Conservation (phyloP, 352 stramenopile species). For the Phytopythium sindhum region DNA sequence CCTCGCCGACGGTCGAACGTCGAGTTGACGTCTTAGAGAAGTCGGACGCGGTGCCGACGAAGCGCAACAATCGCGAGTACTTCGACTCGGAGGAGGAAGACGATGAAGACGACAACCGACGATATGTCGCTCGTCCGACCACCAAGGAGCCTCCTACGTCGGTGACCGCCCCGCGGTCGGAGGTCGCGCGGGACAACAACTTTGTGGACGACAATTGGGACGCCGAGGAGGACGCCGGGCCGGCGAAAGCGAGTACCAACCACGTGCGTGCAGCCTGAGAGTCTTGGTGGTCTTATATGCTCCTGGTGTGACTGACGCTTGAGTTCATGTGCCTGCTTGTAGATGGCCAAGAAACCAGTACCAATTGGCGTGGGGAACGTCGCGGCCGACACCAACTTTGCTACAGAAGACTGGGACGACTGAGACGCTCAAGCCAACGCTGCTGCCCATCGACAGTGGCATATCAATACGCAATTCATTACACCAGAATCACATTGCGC, state of each 20-base stretch:
- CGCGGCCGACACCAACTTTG: constrained; percentile 63
- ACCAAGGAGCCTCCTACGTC: not conserved
- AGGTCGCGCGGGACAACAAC: constrained; percentile 60
- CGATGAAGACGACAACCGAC: constrained; percentile 8
- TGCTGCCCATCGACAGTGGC: not conserved
- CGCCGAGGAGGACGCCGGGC: constrained; percentile 31
- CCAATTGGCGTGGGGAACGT: constrained; percentile 34
- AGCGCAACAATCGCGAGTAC: constrained; percentile 33
- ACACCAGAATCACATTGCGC: no score
- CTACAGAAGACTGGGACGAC: constrained; percentile 66
- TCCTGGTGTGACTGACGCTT: constrained; percentile 7
- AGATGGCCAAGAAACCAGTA: constrained; percentile 6
- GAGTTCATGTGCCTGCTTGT: constrained; percentile 1
- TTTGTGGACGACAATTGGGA: constrained; percentile 82
- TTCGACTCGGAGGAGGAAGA: constrained; percentile 65
- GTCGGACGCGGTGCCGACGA: constrained; percentile 8
- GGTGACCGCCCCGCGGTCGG: constrained; percentile 11
- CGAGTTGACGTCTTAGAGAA: constrained; percentile 15
- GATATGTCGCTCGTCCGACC: not conserved
- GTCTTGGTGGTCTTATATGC: not conserved
- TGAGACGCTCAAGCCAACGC: constrained; percentile 1
- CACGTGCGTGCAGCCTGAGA: not conserved
- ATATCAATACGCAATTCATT: no score
- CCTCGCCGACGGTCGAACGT: constrained; percentile 12
- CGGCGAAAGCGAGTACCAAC: not conserved